Percentiles rank a stretch among this genome's conserved stretches.
These are phyloP conservation scores for Dictyostelium purpureum DNA, from an alignment of 78 protist species.

Conservation along the genomic window DNA sequence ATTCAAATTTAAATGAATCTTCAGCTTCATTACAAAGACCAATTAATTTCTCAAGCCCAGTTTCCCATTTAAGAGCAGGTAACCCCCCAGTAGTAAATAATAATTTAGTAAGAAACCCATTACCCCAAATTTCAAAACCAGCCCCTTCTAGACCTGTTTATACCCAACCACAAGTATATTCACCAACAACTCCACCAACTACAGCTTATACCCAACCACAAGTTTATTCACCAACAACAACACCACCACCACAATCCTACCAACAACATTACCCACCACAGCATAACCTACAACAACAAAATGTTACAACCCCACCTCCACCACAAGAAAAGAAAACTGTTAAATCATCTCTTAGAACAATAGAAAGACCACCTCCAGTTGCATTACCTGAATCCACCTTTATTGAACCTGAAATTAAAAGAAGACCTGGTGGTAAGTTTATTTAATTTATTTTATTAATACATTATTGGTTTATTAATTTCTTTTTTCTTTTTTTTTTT, in stretches of 20 bases:
- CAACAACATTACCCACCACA: background rate
- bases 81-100: background rate
- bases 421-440: slow-evolving; percentile 9
- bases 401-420: background rate
- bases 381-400: background rate
- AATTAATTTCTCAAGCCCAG: background rate
- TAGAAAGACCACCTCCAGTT: background rate
- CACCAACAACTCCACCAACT: background rate
- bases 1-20: background rate
- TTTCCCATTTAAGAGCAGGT: background rate
- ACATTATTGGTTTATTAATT: no score
- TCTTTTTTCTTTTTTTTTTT: no score
- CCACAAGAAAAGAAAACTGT: background rate
- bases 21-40: background rate
- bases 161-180: background rate
- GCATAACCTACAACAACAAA: background rate
- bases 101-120: background rate
- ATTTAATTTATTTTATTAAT: no score
- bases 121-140: background rate
- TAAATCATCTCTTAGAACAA: background rate
- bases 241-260: background rate
- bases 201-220: background rate
- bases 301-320: background rate
- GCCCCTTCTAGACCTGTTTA: background rate
- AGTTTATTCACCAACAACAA: background rate